Conservation (phyloP, 2,329 filamentous ascomycete species). For the Passalora sequoiae region DNA sequence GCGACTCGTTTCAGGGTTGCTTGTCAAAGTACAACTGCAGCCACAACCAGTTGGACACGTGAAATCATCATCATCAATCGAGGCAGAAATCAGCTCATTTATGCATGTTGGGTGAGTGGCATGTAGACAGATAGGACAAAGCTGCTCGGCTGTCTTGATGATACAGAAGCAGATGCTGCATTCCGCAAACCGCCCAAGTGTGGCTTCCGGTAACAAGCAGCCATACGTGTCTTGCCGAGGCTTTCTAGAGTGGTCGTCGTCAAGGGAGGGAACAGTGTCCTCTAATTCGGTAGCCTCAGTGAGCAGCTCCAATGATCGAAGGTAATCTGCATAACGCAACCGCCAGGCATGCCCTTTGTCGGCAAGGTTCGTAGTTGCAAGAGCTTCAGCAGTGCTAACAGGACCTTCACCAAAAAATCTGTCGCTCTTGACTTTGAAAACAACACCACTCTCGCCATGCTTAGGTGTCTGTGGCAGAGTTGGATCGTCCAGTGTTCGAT, state of each 20-base stretch:
- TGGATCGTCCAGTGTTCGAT: conserved; percentile 35
- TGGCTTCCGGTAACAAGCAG: conserved; percentile 3
- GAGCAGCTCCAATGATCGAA: conserved; percentile 55
- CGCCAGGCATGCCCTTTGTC: conserved; percentile 51
- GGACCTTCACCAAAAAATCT: conserved; percentile 51
- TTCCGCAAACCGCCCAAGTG: conserved; percentile 8
- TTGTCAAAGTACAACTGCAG: conserved; percentile 24
- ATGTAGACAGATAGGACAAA: conserved; percentile 30
- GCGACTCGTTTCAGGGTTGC: too few species aligned
- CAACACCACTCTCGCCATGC: conserved; percentile 37
- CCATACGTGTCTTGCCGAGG: too few species aligned
- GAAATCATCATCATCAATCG: conserved; percentile 17
- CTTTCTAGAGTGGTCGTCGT: too few species aligned
- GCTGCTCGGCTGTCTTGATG: conserved; percentile 26
- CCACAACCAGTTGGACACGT: conserved; percentile 32
- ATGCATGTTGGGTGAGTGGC: conserved; percentile 28
- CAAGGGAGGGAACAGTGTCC: too few species aligned
- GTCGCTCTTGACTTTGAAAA: conserved; percentile 52
- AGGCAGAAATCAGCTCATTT: conserved; percentile 11
- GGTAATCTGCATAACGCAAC: conserved; percentile 52
- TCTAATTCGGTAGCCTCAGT: conserved; percentile 54
- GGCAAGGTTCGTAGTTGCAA: conserved; percentile 48
- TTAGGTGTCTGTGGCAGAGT: conserved; percentile 29
- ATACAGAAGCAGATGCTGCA: conserved; percentile 29
- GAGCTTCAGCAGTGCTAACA: conserved; percentile 37